phyloP scores from a whole-genome alignment of 164 flowering plant species.

The Liriodendron chinense region DNA sequence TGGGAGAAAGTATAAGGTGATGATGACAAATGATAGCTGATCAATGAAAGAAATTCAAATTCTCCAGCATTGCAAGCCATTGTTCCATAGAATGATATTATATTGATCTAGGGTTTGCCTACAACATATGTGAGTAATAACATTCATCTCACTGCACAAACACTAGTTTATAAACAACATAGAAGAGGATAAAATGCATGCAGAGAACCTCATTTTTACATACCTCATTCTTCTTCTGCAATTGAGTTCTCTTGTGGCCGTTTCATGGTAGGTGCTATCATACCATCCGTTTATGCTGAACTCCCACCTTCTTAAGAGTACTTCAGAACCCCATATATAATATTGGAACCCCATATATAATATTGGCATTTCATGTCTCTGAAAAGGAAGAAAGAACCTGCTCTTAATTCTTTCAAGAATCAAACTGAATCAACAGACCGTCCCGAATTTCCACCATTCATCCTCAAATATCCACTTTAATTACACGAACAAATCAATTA shows the following conservation, averaged over 20 bases:
- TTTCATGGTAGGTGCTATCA: neutral
- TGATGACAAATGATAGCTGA: too few relatives aligned
- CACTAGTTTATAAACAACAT: neutral
- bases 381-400: neutral
- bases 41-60: too few relatives aligned
- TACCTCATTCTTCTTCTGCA: conserved; percentile 1
- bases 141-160: neutral
- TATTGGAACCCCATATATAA: neutral
- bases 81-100: too few relatives aligned
- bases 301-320: neutral
- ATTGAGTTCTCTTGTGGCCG: neutral
- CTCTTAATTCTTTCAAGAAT: neutral
- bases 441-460: neutral
- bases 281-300: neutral
- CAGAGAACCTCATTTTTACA: neutral
- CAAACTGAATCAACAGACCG: neutral
- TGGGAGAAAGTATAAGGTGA: too few relatives aligned
- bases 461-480: neutral
- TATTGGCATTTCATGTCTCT: neutral
- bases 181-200: neutral
- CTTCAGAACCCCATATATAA: neutral
- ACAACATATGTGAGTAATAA: neutral
- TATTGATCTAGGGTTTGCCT: too few relatives aligned
- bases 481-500: neutral
- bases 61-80: too few relatives aligned